These are phyloP conservation scores for Pseudogymnoascus sp. DNA, from an alignment of 2,329 filamentous ascomycete species.

Conservation along the genomic window DNA sequence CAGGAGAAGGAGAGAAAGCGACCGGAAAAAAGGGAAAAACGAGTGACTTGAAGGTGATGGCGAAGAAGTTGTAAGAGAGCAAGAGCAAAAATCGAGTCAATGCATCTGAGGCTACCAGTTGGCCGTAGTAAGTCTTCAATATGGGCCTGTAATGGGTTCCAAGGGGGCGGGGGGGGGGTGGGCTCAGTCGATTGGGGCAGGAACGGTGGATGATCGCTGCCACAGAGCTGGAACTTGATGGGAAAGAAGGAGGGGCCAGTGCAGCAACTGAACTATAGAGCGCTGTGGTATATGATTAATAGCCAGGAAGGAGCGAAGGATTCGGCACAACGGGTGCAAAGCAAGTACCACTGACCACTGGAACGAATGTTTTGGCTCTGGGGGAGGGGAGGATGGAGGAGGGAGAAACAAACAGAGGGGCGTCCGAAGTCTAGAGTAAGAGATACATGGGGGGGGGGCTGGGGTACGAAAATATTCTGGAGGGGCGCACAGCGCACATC, in stretches of 20 bases:
- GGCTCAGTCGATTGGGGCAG: neutral
- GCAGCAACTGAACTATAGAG: neutral
- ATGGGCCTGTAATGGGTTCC: neutral
- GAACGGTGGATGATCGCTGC: neutral
- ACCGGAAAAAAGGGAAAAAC: constrained; percentile 3
- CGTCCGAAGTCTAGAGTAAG: neutral
- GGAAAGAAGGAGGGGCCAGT: neutral
- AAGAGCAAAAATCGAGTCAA: neutral
- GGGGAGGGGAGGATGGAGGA: neutral
- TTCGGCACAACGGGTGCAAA: neutral
- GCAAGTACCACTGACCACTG: neutral
- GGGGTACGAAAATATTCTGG: neutral
- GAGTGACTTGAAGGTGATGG: constrained; percentile 3
- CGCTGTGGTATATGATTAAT: neutral
- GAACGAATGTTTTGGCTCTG: neutral
- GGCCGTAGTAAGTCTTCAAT: neutral
- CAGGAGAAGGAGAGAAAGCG: neutral
- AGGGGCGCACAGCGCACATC: neutral
- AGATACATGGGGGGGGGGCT: neutral
- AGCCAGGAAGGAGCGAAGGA: neutral
- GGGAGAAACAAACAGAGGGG: neutral
- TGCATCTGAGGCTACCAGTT: constrained; percentile 1
- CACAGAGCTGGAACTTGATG: neutral
- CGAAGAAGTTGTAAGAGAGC: constrained; percentile 2
- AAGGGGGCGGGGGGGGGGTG: neutral